Conservation (phyloP, 2,329 filamentous ascomycete genomes). For the Westerdykella ornata region DNA sequence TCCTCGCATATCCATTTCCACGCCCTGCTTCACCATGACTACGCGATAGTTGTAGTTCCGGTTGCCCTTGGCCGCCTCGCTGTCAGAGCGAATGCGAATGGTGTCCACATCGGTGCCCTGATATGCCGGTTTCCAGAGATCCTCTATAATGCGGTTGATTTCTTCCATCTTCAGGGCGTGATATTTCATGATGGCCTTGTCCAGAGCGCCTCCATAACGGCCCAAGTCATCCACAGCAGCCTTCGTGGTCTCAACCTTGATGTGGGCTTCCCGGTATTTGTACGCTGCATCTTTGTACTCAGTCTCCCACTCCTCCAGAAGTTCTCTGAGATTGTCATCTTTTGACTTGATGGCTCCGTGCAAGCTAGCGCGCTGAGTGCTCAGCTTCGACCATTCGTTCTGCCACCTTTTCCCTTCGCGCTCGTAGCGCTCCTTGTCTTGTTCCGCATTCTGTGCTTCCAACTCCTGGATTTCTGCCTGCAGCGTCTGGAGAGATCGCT, state of each 20-base stretch:
- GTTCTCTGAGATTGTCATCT: conserved; percentile 67
- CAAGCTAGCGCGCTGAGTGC: conserved; percentile 66
- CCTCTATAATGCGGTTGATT: conserved; percentile 88
- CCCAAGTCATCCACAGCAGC: conserved; percentile 86
- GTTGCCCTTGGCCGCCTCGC: conserved; percentile 66
- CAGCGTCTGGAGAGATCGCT: conserved; percentile 61
- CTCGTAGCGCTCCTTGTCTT: conserved; percentile 70
- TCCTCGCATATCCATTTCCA: conserved; percentile 99
- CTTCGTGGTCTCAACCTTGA: conserved; percentile 85
- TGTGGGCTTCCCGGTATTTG: conserved; percentile 80
- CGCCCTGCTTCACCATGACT: conserved; percentile 94
- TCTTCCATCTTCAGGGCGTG: conserved; percentile 97
- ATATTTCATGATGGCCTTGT: conserved; percentile 96
- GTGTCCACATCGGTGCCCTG: conserved; percentile 96
- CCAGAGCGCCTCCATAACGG: conserved; percentile 74
- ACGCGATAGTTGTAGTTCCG: conserved; percentile 93
- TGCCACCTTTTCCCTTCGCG: conserved; percentile 63
- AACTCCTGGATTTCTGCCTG: conserved; percentile 65
- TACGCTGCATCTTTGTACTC: conserved; percentile 77
- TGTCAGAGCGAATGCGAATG: conserved; percentile 89
- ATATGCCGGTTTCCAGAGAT: conserved; percentile 96
- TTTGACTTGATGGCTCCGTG: conserved; percentile 77
- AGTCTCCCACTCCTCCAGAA: conserved; percentile 73
- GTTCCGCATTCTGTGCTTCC: conserved; percentile 70
- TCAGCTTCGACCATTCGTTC: conserved; percentile 59